Conservation (phyloP, 805 yeast species). For the Wickerhamomyces rabaulensis region DNA sequence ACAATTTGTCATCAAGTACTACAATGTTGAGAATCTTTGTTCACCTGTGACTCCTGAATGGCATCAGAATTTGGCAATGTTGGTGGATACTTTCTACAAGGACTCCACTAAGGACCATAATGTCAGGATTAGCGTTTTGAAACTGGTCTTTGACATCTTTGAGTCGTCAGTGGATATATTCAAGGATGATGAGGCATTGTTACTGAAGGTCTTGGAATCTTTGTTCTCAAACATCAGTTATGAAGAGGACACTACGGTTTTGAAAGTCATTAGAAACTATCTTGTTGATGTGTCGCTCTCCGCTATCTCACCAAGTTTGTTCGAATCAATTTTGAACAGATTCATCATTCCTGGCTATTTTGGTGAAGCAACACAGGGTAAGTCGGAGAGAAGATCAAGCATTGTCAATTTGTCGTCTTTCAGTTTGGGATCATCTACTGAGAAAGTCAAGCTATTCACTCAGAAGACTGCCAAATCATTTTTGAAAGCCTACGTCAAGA, state of each 20-base stretch:
- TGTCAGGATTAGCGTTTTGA: constrained; percentile 29
- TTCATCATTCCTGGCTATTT: constrained; percentile 21
- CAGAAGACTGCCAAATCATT: constrained; percentile 14
- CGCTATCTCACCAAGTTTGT: constrained; percentile 7
- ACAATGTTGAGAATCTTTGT: constrained; percentile 46
- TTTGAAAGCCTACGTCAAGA: constrained; percentile 21
- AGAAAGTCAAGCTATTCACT: constrained; percentile 3
- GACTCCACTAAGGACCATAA: constrained; percentile 17
- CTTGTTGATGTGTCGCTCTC: constrained; percentile 20
- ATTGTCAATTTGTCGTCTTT: constrained; percentile 17
- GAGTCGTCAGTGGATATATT: constrained; percentile 16
- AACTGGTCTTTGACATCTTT: constrained; percentile 20
- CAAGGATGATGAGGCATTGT: constrained; percentile 11
- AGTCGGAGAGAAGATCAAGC: constrained; percentile 23
- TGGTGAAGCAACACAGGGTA: neutral
- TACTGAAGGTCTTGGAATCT: constrained; percentile 8
- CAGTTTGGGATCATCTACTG: neutral
- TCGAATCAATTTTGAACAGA: constrained; percentile 19
- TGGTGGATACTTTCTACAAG: constrained; percentile 42
- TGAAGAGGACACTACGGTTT: constrained; percentile 23
- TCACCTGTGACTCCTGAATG: constrained; percentile 48
- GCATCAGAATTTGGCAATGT: constrained; percentile 38
- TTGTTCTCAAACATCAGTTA: constrained; percentile 14
- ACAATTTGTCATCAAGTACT: constrained; percentile 41
- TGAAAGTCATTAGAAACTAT: constrained; percentile 26